These are phyloP conservation scores for Saxophila tyrrhenica DNA, from an alignment of 495 filamentous ascomycete genomes.

Conservation along the genomic window DNA sequence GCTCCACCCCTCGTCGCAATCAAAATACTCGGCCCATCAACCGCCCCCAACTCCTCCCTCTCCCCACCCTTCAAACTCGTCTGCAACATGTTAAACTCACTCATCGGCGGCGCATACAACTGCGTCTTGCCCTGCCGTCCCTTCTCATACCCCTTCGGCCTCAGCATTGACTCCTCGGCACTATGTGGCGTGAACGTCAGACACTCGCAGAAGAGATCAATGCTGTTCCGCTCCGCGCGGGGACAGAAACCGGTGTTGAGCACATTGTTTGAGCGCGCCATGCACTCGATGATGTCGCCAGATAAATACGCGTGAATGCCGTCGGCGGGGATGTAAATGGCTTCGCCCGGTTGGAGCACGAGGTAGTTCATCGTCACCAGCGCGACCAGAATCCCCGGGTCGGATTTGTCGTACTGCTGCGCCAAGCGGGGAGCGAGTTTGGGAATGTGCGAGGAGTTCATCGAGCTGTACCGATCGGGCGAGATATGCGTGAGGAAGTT, in stretches of 20 bases:
- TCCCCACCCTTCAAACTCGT: slow-evolving; percentile 34
- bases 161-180: slow-evolving; percentile 41
- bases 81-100: slow-evolving; percentile 34
- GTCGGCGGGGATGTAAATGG: slow-evolving; percentile 65
- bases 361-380: slow-evolving; percentile 66
- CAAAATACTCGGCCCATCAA: slow-evolving; percentile 54
- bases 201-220: slow-evolving; percentile 49
- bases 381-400: slow-evolving; percentile 55
- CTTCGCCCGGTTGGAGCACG: slow-evolving; percentile 50
- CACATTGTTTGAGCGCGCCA: slow-evolving; percentile 74
- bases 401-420: slow-evolving; percentile 49
- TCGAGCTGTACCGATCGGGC: slow-evolving; percentile 38
- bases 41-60: slow-evolving; percentile 43
- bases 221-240: slow-evolving; percentile 45
- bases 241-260: slow-evolving; percentile 68
- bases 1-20: slow-evolving; percentile 54
- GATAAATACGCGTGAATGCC: slow-evolving; percentile 68
- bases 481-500: slow-evolving; percentile 39
- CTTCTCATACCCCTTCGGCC: slow-evolving; percentile 37
- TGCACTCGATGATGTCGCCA: slow-evolving; percentile 76
- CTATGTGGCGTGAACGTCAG: slow-evolving; percentile 53
- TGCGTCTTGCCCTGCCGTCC: slow-evolving; percentile 48
- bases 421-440: slow-evolving; percentile 52
- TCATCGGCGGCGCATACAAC: slow-evolving; percentile 55
- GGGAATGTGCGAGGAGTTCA: slow-evolving; percentile 43